Percentiles rank a stretch among this genome's conserved stretches.
Evolutionary conservation across 148 eudicot species (phyloP).

Genomic region (Spergularia marina): DNA sequence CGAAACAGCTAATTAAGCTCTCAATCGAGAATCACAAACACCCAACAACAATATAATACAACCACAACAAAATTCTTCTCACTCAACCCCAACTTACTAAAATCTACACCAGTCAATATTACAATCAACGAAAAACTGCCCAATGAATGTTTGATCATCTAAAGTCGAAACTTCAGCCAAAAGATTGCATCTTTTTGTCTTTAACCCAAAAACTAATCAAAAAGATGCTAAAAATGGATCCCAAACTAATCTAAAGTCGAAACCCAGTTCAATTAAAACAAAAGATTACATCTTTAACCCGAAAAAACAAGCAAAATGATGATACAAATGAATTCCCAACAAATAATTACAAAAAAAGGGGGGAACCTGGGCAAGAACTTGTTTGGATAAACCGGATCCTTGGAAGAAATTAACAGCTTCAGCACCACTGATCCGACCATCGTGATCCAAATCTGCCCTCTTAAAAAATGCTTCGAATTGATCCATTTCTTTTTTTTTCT

Average conservation of each 20-base stretch:
- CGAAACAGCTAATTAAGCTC: background rate
- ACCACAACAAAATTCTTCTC: background rate
- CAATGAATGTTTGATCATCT: background rate
- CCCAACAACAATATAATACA: background rate
- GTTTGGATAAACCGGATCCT: constrained; percentile 81
- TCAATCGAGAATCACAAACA: background rate
- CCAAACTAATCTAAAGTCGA: background rate
- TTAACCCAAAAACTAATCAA: background rate
- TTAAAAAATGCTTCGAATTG: constrained; percentile 70
- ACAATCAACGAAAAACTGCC: background rate
- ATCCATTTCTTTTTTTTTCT: constrained; percentile 48
- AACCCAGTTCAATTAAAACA: background rate
- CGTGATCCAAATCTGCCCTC: constrained; percentile 90
- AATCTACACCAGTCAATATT: background rate
- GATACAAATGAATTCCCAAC: background rate
- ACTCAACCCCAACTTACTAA: background rate
- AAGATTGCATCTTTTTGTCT: constrained; percentile 3
- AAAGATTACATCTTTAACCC: constrained; percentile 2
- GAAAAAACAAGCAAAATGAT: background rate
- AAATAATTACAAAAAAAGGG: background rate
- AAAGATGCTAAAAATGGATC: background rate
- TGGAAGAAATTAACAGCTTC: constrained; percentile 89
- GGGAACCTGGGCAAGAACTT: constrained; percentile 85
- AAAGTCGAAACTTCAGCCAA: background rate
- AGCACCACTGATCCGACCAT: constrained; percentile 89